Conservation (phyloP, 345 rosid species). For the Psidium friedrichsthalianum region DNA sequence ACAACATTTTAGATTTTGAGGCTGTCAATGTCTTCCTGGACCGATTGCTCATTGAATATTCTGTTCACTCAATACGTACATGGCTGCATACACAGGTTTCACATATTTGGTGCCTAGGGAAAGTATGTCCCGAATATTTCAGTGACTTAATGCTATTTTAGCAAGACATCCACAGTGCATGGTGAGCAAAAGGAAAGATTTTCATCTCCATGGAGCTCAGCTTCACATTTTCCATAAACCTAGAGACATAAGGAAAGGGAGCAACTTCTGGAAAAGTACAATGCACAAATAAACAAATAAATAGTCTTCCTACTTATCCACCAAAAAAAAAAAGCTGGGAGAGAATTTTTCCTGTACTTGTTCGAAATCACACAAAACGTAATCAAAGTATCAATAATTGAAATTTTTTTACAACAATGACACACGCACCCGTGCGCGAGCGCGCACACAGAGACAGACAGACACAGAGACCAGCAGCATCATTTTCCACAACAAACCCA, state of each 20-base stretch:
- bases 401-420: neutral
- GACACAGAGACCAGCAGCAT: neutral
- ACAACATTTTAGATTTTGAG: neutral
- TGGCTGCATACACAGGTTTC: neutral
- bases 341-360: neutral
- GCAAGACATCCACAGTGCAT: neutral
- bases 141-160: neutral
- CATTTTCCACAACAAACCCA: neutral
- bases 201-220: neutral
- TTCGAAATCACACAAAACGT: neutral
- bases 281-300: neutral
- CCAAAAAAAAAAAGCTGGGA: neutral
- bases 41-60: neutral
- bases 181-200: neutral
- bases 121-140: neutral
- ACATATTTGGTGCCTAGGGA: neutral
- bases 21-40: neutral
- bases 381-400: neutral
- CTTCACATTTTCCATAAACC: neutral
- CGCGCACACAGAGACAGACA: no score
- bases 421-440: no score
- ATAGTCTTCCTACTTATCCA: neutral
- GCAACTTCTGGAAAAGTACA: neutral
- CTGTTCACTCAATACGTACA: neutral
- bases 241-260: neutral